A percentile compares a stretch with the other conserved stretches of the same genome.
Evolutionary conservation across 371 early-diverging fungal species (phyloP).

Genomic region (Thermomucor indicae-seudaticae): DNA sequence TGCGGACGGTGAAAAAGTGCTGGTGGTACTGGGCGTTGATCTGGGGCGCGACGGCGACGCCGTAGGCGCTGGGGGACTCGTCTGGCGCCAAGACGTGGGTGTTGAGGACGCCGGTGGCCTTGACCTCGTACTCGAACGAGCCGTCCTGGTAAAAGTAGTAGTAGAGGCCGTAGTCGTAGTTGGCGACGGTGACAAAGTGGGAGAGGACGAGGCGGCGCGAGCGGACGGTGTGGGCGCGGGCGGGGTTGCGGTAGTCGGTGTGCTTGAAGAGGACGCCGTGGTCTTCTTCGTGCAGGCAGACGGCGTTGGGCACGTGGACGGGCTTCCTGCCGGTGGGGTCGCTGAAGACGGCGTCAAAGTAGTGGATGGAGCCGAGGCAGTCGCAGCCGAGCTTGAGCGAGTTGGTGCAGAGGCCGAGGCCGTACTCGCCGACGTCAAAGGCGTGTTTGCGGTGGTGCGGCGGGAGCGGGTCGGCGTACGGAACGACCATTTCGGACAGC

Average conservation of each 20-base stretch:
- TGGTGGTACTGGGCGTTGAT: slow-evolving; percentile 52
- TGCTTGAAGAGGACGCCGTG: slow-evolving; percentile 51
- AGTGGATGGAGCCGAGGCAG: slow-evolving; percentile 52
- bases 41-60: slow-evolving; percentile 47
- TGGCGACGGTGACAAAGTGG: slow-evolving; percentile 53
- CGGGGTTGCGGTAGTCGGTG: slow-evolving; percentile 50
- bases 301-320: slow-evolving; percentile 44
- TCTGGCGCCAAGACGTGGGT: slow-evolving; percentile 51
- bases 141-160: slow-evolving; percentile 57
- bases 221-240: slow-evolving; percentile 46
- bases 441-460: slow-evolving; percentile 48
- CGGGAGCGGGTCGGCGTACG: slow-evolving; percentile 46
- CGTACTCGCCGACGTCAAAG: slow-evolving; percentile 54
- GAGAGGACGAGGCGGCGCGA: slow-evolving; percentile 48
- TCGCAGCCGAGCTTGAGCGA: slow-evolving; percentile 48
- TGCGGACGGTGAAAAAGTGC: slow-evolving; percentile 53
- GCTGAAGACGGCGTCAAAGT: slow-evolving; percentile 51
- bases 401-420: slow-evolving; percentile 49
- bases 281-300: slow-evolving; percentile 56
- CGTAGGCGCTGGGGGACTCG: slow-evolving; percentile 42
- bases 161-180: slow-evolving; percentile 55
- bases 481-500: slow-evolving; percentile 54
- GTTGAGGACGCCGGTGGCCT: slow-evolving; percentile 52
- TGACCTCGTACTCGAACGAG: slow-evolving; percentile 53
- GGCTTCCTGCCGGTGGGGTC: slow-evolving; percentile 47